Base-by-base conservation (phyloP, 2,329 filamentous ascomycete species). In the Aspergillus spinulosporus region DNA sequence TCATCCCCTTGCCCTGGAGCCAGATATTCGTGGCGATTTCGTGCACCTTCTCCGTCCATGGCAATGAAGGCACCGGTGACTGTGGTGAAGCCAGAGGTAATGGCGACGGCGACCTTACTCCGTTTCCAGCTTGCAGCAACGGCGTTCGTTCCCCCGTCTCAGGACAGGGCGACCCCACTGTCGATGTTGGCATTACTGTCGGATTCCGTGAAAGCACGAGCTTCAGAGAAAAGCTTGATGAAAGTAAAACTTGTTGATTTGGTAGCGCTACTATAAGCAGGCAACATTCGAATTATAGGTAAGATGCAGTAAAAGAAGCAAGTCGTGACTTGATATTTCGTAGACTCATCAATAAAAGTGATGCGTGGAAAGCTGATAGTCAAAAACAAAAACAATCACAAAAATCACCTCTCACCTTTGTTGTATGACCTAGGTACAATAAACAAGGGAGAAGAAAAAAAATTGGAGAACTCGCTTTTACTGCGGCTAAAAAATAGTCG, bases 1-100 rank as follows among this genome's bases (percentile, higher is more conserved):
- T 77, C 15, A 92, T 81, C 1, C 89, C 89, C 62, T 88, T 87
- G 66, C 94, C 92, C 52, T 78, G 76, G 3, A 73, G 61, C 87
- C 88, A 91, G 50, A 68, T 66, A 62, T 67, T 57, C 43, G 60
- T 67, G 31, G 56, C 63, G 44, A 60, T 64, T 2, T 57, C 51
- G 8, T 43, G 42, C 26, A 45, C 15, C 31, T 39, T 49, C 28
- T 50, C 66, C 68, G 67, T 57, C 68, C 69, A 49, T 47, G 7
- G 44, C n/a, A 31, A 3, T 56, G 66, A 49, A 49, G 66, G 53
- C 57, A 64, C 58, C 8, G 42, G 9, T 7, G 51, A 37, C 12
- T 48, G 26, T 3, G 48, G 31, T 12, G 43, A 51, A 26, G 42
- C 1, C 34, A 46, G 37, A 44, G 45, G 44, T 31, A 40, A 46